phyloP scores from a whole-genome alignment of 2,329 filamentous ascomycete genomes.

The Microsporum ferrugineum region DNA sequence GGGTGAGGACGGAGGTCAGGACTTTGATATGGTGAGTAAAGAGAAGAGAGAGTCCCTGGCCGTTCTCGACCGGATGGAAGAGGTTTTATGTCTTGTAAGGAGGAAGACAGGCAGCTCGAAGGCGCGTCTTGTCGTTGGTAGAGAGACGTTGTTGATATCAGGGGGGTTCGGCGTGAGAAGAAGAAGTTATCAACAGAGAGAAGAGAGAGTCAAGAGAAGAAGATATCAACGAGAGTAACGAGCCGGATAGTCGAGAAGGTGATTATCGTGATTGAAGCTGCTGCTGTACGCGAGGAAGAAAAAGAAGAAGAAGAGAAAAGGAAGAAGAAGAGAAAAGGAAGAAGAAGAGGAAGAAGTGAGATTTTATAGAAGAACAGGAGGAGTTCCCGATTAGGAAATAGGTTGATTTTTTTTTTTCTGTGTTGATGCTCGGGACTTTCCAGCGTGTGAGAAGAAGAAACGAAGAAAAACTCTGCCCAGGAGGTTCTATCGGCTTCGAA shows the following conservation, averaged over 20 bases:
- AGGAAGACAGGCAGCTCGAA: not conserved
- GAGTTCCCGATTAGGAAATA: slow-evolving; percentile 2
- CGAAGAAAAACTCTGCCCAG: not conserved
- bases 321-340: not conserved
- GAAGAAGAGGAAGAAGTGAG: not conserved
- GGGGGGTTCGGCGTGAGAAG: not conserved
- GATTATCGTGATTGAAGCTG: no score
- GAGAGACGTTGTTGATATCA: not conserved
- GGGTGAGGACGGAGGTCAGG: not conserved
- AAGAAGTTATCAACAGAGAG: not conserved
- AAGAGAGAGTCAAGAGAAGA: not conserved
- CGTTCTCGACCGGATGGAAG: not conserved
- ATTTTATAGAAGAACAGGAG: slow-evolving; percentile 9
- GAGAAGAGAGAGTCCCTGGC: not conserved
- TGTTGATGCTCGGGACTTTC: not conserved
- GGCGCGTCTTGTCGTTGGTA: not conserved
- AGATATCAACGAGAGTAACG: not conserved
- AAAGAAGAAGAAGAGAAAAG: not conserved
- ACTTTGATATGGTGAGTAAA: not conserved
- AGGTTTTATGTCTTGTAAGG: not conserved
- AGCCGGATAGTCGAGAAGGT: not conserved
- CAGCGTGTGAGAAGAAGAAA: not conserved
- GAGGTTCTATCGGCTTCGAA: not conserved
- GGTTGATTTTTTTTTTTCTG: not conserved
- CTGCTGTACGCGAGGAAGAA: not conserved